Evolutionary conservation across 2,329 filamentous ascomycete species (phyloP).

Genomic region (Verticillium nonalfalfae): DNA sequence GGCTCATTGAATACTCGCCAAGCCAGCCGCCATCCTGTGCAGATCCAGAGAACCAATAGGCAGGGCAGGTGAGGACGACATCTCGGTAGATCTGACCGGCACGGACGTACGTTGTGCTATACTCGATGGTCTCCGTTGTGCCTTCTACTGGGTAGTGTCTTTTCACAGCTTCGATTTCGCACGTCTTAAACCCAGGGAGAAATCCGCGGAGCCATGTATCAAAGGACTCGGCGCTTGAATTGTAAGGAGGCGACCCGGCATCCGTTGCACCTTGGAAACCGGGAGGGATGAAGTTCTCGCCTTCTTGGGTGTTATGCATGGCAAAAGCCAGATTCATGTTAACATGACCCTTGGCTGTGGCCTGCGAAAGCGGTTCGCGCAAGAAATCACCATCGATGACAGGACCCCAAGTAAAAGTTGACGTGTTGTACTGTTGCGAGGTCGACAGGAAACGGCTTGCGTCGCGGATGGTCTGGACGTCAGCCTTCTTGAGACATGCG

Average conservation of each 20-base stretch:
- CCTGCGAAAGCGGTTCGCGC: conserved; percentile 35
- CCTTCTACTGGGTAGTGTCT: conserved; percentile 41
- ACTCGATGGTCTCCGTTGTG: conserved; percentile 38
- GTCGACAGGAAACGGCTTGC: conserved; percentile 41
- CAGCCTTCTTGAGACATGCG: conserved; percentile 45
- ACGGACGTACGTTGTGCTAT: conserved; percentile 42
- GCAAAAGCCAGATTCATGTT: conserved; percentile 40
- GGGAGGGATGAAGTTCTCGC: conserved; percentile 53
- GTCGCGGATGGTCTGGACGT: conserved; percentile 46
- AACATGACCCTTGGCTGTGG: conserved; percentile 34
- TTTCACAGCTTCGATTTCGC: conserved; percentile 31
- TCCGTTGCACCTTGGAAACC: conserved; percentile 30
- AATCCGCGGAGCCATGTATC: conserved; percentile 46
- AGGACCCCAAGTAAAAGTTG: conserved; percentile 53
- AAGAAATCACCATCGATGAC: conserved; percentile 53
- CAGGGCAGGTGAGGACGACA: conserved; percentile 52
- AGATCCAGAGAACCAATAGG: conserved; percentile 46
- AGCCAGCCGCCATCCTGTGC: conserved; percentile 41
- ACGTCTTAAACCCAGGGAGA: conserved; percentile 36
- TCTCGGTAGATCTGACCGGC: conserved; percentile 54
- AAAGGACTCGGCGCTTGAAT: conserved; percentile 42
- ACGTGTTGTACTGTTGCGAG: conserved; percentile 46
- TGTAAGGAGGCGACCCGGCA: conserved; percentile 34
- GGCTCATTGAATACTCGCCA: conserved; percentile 52
- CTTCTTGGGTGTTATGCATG: conserved; percentile 59